Evolutionary conservation across 495 filamentous ascomycete species (phyloP).

Genomic region (Penicillium samsonianum): DNA sequence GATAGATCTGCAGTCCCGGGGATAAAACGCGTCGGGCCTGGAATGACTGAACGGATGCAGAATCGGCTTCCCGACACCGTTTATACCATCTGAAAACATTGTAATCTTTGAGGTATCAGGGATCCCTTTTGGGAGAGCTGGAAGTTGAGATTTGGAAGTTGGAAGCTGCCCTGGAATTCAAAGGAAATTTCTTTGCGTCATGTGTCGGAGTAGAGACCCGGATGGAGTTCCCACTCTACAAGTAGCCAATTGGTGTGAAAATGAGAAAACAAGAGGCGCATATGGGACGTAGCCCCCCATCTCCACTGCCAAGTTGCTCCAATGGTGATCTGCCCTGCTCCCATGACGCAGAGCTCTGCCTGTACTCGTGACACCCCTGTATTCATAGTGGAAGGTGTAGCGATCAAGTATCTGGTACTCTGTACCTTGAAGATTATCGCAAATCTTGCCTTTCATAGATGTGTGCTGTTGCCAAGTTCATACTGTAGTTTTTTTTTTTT

Average conservation of each 20-base stretch:
- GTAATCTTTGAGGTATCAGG: background rate
- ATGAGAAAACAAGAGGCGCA: constrained; percentile 13
- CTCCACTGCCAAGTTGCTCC: constrained; percentile 21
- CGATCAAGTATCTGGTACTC: constrained; percentile 18
- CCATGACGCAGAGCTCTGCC: constrained; percentile 18
- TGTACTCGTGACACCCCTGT: constrained; percentile 13
- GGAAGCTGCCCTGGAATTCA: background rate
- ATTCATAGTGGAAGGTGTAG: constrained; percentile 22
- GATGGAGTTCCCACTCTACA: constrained; percentile 20
- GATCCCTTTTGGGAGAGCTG: too few relatives aligned
- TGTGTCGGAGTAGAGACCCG: constrained; percentile 22
- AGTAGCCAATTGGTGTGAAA: constrained; percentile 44
- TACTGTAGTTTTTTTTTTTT: too few relatives aligned
- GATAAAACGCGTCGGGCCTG: background rate
- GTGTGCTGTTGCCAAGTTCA: too few relatives aligned
- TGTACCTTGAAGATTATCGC: constrained; percentile 6
- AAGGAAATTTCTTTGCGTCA: constrained; percentile 41
- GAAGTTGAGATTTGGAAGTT: too few relatives aligned
- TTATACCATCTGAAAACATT: background rate
- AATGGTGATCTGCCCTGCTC: constrained; percentile 23
- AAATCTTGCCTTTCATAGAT: constrained; percentile 19
- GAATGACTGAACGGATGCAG: background rate
- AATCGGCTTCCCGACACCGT: constrained; percentile 8
- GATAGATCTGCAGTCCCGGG: background rate
- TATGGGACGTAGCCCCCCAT: constrained; percentile 19